A percentile compares a stretch with the other conserved stretches of the same genome.
phyloP scores from a whole-genome alignment of 176 grass and related monocot species.

The Oryza longistaminata region DNA sequence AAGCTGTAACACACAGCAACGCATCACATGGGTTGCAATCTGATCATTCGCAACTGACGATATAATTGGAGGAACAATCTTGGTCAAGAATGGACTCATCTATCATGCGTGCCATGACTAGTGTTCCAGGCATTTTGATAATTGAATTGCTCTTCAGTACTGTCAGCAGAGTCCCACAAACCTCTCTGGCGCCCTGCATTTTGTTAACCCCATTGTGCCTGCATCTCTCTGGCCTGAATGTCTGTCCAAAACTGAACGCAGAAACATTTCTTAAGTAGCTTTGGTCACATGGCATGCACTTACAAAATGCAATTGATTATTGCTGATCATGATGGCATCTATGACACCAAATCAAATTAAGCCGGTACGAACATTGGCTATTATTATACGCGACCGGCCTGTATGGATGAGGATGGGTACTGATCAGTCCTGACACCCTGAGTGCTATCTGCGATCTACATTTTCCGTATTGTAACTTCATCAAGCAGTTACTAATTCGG shows the following conservation, averaged over 20 bases:
- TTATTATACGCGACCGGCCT: background rate
- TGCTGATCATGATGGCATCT: conserved; percentile 15
- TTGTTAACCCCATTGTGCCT: conserved; percentile 9
- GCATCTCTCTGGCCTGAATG: background rate
- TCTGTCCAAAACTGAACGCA: conserved; percentile 20
- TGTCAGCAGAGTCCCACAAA: background rate
- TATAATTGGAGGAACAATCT: conserved; percentile 19
- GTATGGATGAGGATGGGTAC: background rate
- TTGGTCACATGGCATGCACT: conserved; percentile 26
- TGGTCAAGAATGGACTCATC: conserved; percentile 39
- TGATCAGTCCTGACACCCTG: background rate
- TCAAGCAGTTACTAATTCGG: too few species aligned
- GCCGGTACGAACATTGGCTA: background rate
- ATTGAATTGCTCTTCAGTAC: background rate
- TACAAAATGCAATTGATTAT: background rate
- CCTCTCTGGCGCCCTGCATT: conserved; percentile 3
- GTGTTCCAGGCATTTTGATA: conserved; percentile 2
- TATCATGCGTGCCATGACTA: background rate
- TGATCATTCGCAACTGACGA: background rate
- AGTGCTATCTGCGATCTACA: background rate
- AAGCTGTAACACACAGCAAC: conserved; percentile 16
- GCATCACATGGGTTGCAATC: conserved; percentile 39
- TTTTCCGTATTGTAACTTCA: background rate
- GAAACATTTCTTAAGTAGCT: background rate
- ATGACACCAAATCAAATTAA: conserved; percentile 4